Evolutionary conservation across 2,329 filamentous ascomycete genomes (phyloP), one percentile per base, ranked within the genome.

Genomic region (Zymoseptoria passerinii): DNA sequence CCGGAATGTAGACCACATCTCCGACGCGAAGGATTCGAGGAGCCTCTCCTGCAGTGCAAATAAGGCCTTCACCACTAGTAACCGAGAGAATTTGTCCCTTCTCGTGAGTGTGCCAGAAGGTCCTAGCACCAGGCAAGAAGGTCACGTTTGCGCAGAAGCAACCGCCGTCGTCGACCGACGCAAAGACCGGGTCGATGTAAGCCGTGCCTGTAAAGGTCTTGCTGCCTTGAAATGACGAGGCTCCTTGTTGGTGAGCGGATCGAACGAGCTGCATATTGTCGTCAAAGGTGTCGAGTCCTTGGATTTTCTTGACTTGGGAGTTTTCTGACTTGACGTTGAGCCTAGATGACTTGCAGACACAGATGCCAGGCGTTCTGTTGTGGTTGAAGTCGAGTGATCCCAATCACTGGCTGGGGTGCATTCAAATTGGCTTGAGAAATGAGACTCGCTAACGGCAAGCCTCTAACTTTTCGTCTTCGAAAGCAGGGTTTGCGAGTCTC

Each of bases 31-130:
- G 63, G 16, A 68, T 62, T 54, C 67, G 61, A 2, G 75, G 73
- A 53, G 66, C 64, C 20, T 70, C 69, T 1, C 75, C 76, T 44
- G 72, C 72, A 20, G 76, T 74, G 58, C 76, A 78, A 20, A 78
- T 69, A 69, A 76, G 73, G 7, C 40, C 40, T 48, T 48, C 40
- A 6, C 40, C 40, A 48, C 13, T 13, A 4, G 40, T 67, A 1
- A 77, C 75, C 28, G 40, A 13, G 13, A 48, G 40, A 48, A 48
- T 48, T 6, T 48, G 40, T 18, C 40, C 40, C 40, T 48, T 48
- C 40, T 48, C 40, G 6, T 48, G 40, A 13, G 40, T 48, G 18
- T 48, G 40, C 40, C 40, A 48, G 40, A 48, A 48, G 13, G 40
- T 48, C 5, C 40, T 13, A 2, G 40, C 40, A 13, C 40, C 40